Conservation (phyloP, 495 filamentous ascomycete species). For the Penicillium herquei region DNA sequence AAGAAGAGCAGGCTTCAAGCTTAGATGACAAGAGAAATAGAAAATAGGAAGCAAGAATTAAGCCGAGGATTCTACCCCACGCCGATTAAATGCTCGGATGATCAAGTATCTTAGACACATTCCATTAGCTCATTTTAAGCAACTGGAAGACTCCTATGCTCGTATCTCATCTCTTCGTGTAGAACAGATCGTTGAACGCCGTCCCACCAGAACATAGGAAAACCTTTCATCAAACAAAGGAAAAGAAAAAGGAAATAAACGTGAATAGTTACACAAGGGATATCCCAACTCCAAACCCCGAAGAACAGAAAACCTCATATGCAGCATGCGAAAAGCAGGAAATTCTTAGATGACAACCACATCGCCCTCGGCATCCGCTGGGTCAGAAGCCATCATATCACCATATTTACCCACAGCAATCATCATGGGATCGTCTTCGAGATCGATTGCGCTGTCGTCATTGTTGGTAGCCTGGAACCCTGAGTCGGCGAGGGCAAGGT, state of each 20-base stretch:
- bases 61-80: slow-evolving; percentile 16
- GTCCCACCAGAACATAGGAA: slow-evolving; percentile 17
- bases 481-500: slow-evolving; percentile 27
- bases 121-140: neutral
- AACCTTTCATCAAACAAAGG: slow-evolving; percentile 12
- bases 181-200: slow-evolving; percentile 25
- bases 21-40: slow-evolving; percentile 2
- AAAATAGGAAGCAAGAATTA: slow-evolving; percentile 19
- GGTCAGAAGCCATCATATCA: slow-evolving; percentile 49
- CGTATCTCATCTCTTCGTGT: slow-evolving; percentile 33
- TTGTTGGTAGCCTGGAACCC: slow-evolving; percentile 40
- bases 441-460: slow-evolving; percentile 48
- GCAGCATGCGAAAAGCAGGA: slow-evolving; percentile 14
- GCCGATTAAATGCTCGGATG: slow-evolving; percentile 31
- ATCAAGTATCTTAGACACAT: slow-evolving; percentile 9
- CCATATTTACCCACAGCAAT: slow-evolving; percentile 50
- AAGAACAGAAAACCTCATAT: slow-evolving; percentile 8
- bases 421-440: slow-evolving; percentile 48
- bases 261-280: slow-evolving; percentile 16
- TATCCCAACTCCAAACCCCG: slow-evolving; percentile 21
- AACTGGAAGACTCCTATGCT: slow-evolving; percentile 17
- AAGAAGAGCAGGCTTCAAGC: neutral
- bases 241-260: slow-evolving; percentile 10
- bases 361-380: slow-evolving; percentile 50
- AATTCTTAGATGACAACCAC: slow-evolving; percentile 44